Conservation (phyloP, 192 early-diverging fungal species). For the Piromyces finnis region DNA sequence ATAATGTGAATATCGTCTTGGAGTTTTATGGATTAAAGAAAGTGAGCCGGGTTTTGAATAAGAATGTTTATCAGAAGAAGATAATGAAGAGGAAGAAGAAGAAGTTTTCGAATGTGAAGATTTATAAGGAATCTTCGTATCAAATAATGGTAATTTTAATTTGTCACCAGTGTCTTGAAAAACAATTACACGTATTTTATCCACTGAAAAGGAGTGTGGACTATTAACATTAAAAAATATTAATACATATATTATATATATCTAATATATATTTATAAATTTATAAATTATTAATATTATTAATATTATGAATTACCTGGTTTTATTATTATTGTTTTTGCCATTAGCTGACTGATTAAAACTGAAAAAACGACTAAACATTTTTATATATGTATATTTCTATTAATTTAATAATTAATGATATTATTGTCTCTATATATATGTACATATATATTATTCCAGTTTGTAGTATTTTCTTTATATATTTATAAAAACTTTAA, state of each 20-base stretch:
- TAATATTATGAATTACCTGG: neutral
- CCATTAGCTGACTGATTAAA: neutral
- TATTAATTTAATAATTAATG: too few species aligned
- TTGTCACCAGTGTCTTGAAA: conserved; percentile 13
- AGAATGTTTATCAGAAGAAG: neutral
- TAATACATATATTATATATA: neutral
- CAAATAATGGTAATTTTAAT: conserved; percentile 5
- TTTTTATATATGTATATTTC: neutral
- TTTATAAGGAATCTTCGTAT: neutral
- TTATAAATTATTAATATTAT: neutral
- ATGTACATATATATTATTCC: too few species aligned
- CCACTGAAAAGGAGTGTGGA: neutral
- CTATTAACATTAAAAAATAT: neutral
- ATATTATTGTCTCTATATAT: too few species aligned
- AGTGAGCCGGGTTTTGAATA: neutral
- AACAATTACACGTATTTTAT: conserved; percentile 4
- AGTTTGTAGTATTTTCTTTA: too few species aligned
- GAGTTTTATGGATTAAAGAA: neutral
- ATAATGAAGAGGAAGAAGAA: neutral
- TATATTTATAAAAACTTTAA: too few species aligned
- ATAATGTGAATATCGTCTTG: neutral
- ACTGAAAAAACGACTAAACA: neutral
- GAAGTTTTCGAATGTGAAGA: neutral
- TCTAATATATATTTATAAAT: too few species aligned
- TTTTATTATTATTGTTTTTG: neutral